A percentile compares a stretch with the other conserved stretches of the same genome.
Conservation (phyloP, 192 early-diverging fungal genomes). For the Dimargaris cristalligena region DNA sequence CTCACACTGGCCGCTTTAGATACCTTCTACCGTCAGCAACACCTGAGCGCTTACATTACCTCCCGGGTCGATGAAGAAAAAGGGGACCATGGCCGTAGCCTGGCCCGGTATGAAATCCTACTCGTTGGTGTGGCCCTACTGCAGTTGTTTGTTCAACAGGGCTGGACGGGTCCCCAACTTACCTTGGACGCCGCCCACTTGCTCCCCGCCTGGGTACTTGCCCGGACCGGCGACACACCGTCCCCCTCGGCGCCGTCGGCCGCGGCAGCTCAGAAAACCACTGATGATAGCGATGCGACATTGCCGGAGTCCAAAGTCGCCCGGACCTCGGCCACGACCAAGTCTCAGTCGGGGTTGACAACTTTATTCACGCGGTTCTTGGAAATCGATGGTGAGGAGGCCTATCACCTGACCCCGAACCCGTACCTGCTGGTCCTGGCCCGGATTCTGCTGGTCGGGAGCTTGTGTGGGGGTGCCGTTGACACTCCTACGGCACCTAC, state of each 20-base stretch:
- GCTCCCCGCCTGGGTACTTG: constrained; percentile 31
- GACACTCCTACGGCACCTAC: constrained; percentile 5
- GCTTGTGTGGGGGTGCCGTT: constrained; percentile 7
- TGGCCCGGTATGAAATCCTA: constrained; percentile 29
- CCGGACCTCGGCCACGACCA: constrained; percentile 27
- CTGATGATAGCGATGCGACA: too few species aligned
- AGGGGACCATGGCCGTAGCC: too few species aligned
- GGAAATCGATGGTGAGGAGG: constrained; percentile 65
- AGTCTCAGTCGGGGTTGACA: too few species aligned
- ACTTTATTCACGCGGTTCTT: too few species aligned
- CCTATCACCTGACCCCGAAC: constrained; percentile 56
- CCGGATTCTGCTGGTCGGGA: constrained; percentile 42
- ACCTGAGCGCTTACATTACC: too few species aligned
- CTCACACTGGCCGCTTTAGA: too few species aligned
- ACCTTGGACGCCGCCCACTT: constrained; percentile 36
- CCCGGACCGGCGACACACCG: constrained; percentile 14
- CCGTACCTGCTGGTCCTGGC: constrained; percentile 55
- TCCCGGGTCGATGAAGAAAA: too few species aligned
- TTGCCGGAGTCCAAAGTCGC: too few species aligned
- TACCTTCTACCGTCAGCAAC: too few species aligned
- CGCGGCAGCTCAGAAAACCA: too few species aligned
- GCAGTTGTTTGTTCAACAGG: constrained; percentile 68
- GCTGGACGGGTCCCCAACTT: constrained; percentile 76
- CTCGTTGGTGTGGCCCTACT: constrained; percentile 49
- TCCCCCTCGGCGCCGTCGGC: too few species aligned